These are phyloP conservation scores for Candida sanyiensis DNA, from an alignment of 805 yeast species.

Conservation along the genomic window DNA sequence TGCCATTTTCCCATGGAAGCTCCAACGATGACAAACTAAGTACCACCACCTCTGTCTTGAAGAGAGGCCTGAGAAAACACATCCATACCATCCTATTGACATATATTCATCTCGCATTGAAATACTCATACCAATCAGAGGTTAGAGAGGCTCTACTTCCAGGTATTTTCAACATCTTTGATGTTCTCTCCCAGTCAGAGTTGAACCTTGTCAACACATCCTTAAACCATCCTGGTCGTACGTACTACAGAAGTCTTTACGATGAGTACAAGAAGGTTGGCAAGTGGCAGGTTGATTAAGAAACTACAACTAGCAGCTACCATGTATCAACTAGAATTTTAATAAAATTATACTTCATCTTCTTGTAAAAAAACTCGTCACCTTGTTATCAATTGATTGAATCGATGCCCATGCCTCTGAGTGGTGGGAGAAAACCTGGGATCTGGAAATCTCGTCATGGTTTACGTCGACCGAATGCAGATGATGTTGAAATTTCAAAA, in stretches of 20 bases:
- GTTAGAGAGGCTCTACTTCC: slow-evolving; percentile 45
- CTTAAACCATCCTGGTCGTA: slow-evolving; percentile 64
- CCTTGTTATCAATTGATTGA: slow-evolving; percentile 6
- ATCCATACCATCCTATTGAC: slow-evolving; percentile 53
- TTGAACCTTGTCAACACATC: slow-evolving; percentile 54
- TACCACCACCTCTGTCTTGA: slow-evolving; percentile 50
- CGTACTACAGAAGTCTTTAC: slow-evolving; percentile 60
- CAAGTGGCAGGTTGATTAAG: slow-evolving; percentile 49
- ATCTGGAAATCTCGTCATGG: slow-evolving; percentile 7
- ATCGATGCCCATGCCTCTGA: slow-evolving; percentile 15
- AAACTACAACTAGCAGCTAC: neutral
- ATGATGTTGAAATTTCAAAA: slow-evolving; percentile 53
- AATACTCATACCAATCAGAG: slow-evolving; percentile 38
- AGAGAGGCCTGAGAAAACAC: slow-evolving; percentile 57
- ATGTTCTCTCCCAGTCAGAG: slow-evolving; percentile 63
- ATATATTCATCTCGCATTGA: slow-evolving; percentile 51
- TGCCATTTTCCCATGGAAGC: slow-evolving; percentile 18
- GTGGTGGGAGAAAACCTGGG: slow-evolving; percentile 15
- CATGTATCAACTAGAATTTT: neutral
- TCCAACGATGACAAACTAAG: slow-evolving; percentile 35
- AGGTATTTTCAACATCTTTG: slow-evolving; percentile 61
- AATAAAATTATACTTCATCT: neutral
- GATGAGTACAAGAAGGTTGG: slow-evolving; percentile 72
- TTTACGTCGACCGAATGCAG: slow-evolving; percentile 17
- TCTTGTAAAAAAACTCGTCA: slow-evolving; percentile 5